Conservation (phyloP, 495 filamentous ascomycete species). For the Cladorrhinum samala region DNA sequence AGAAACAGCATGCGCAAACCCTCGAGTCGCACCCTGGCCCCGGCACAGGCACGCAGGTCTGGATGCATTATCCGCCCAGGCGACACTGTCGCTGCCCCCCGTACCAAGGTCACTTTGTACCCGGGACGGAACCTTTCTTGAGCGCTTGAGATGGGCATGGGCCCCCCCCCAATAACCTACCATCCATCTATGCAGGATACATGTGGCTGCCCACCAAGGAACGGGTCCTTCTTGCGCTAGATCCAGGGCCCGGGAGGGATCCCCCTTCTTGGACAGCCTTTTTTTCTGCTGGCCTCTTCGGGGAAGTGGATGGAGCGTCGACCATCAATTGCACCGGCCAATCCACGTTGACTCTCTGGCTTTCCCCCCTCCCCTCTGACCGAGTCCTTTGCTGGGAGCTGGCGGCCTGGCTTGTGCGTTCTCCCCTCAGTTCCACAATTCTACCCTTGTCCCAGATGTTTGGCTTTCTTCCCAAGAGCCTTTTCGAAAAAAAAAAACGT, state of each 20-base stretch:
- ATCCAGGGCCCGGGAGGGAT: slow-evolving; percentile 7
- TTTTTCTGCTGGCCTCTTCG: slow-evolving; percentile 1
- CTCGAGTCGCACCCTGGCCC: not conserved
- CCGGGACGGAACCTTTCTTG: not conserved
- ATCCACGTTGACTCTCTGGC: slow-evolving; percentile 1
- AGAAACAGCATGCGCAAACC: not conserved
- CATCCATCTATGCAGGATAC: slow-evolving; percentile 20
- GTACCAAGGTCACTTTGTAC: not conserved
- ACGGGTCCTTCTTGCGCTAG: slow-evolving; percentile 7
- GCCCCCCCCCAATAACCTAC: slow-evolving; percentile 7
- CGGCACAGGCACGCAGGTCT: not conserved
- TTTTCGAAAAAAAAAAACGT: slow-evolving; percentile 37
- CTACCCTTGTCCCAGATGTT: slow-evolving; percentile 15
- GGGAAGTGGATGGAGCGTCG: slow-evolving; percentile 2
- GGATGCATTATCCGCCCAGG: not conserved
- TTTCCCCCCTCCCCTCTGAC: slow-evolving; percentile 3
- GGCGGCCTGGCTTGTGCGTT: slow-evolving; percentile 4
- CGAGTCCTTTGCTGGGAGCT: slow-evolving; percentile 1
- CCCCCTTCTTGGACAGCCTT: slow-evolving; percentile 5
- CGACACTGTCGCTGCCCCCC: not conserved
- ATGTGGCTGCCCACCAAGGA: slow-evolving; percentile 17
- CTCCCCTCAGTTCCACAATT: slow-evolving; percentile 9
- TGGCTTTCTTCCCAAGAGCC: slow-evolving; percentile 14
- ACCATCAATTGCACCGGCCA: slow-evolving; percentile 5
- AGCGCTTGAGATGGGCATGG: not conserved